Evolutionary conservation across 2,329 filamentous ascomycete species (phyloP).

Genomic region (Xylariaceae sp.): DNA sequence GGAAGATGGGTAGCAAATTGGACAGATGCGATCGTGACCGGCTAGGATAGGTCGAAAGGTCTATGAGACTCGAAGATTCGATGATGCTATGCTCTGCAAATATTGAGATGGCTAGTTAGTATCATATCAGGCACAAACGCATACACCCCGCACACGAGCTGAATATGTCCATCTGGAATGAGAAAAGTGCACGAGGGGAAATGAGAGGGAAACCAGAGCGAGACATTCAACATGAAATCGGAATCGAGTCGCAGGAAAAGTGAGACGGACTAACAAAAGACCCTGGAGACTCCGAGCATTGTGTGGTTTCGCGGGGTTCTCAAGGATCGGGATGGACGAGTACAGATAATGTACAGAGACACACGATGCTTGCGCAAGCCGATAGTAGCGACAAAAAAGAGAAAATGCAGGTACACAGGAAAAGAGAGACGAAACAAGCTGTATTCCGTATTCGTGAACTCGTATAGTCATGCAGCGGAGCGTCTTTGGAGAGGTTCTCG

Average conservation of each 20-base stretch:
- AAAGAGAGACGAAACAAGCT: neutral
- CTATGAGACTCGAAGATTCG: conserved; percentile 3
- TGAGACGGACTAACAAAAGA: neutral
- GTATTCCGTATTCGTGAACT: neutral
- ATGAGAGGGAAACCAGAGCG: neutral
- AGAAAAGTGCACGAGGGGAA: neutral
- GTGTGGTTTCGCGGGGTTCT: neutral
- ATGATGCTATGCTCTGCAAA: neutral
- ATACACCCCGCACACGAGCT: neutral
- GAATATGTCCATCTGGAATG: neutral
- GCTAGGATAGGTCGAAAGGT: neutral
- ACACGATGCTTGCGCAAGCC: neutral
- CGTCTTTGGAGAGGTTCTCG: neutral
- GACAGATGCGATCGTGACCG: too few species aligned
- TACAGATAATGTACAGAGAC: neutral
- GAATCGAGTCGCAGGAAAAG: neutral
- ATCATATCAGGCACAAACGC: neutral
- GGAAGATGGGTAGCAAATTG: neutral
- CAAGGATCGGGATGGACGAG: conserved; percentile 2
- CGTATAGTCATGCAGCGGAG: neutral
- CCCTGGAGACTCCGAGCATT: conserved; percentile 1
- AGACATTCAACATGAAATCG: neutral
- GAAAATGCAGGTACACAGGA: neutral
- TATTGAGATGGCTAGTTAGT: neutral
- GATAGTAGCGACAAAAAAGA: neutral